Evolutionary conservation across 2,329 filamentous ascomycete genomes (phyloP).

Genomic region (Penicillium sp.): DNA sequence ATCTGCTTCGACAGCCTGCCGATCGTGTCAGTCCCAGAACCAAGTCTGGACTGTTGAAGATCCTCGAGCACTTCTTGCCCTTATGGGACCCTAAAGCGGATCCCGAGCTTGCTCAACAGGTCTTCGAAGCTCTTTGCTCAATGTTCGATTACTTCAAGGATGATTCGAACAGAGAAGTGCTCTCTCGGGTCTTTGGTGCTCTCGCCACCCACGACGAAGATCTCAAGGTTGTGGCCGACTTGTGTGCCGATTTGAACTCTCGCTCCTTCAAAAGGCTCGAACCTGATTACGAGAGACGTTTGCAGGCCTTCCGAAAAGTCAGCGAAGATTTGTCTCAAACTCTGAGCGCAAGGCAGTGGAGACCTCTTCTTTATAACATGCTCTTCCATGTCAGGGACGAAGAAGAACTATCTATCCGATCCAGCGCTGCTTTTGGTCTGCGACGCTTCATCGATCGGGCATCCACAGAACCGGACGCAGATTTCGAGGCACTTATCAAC

Average conservation of each 20-base stretch:
- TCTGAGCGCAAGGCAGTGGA: constrained; percentile 73
- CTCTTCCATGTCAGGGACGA: constrained; percentile 80
- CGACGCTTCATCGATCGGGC: constrained; percentile 70
- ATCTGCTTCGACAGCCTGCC: constrained; percentile 78
- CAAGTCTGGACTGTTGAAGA: constrained; percentile 74
- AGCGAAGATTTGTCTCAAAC: constrained; percentile 58
- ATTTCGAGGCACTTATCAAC: constrained; percentile 58
- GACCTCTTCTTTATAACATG: constrained; percentile 82
- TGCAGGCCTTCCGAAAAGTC: constrained; percentile 71
- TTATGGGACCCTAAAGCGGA: constrained; percentile 58
- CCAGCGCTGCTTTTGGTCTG: constrained; percentile 76
- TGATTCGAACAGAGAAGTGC: constrained; percentile 65
- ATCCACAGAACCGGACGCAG: constrained; percentile 40
- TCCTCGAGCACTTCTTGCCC: constrained; percentile 75
- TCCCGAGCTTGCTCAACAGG: constrained; percentile 55
- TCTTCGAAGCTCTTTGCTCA: constrained; percentile 71
- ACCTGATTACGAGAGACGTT: constrained; percentile 78
- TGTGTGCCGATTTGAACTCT: constrained; percentile 79
- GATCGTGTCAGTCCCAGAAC: constrained; percentile 76
- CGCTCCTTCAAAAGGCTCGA: constrained; percentile 69
- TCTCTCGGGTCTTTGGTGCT: constrained; percentile 69
- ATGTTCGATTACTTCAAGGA: constrained; percentile 92
- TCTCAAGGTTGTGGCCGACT: constrained; percentile 59
- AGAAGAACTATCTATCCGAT: constrained; percentile 81
- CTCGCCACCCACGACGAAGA: constrained; percentile 63